Conservation (phyloP, 495 filamentous ascomycete species). For the Thozetella sp. region DNA sequence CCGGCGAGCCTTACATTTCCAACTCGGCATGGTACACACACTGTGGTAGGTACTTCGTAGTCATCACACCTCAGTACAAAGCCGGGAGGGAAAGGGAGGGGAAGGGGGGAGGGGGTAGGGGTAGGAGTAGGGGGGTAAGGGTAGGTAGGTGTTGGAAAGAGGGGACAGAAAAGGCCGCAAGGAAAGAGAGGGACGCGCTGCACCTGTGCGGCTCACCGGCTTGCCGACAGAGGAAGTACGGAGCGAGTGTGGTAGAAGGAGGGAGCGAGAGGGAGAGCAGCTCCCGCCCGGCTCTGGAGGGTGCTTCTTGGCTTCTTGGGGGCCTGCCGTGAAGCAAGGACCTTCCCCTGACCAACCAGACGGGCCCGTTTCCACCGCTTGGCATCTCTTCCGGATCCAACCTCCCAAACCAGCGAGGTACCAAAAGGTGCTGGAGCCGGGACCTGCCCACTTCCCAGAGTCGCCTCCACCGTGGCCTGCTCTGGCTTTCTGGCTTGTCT, state of each 20-base stretch:
- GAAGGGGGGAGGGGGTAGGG: neutral
- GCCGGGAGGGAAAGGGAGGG: neutral
- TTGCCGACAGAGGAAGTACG: neutral
- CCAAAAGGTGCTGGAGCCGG: neutral
- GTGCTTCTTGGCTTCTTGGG: neutral
- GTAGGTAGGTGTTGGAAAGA: neutral
- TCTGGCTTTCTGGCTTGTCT: too few species aligned
- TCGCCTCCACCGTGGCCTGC: neutral
- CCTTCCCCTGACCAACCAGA: too few species aligned
- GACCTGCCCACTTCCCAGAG: neutral
- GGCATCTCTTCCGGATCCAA: slow-evolving; percentile 1
- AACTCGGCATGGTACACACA: too few species aligned
- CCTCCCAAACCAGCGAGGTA: slow-evolving; percentile 1
- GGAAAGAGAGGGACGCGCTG: too few species aligned
- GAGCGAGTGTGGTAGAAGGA: neutral
- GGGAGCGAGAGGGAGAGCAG: too few species aligned
- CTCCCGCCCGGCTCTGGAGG: neutral
- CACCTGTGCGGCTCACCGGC: neutral
- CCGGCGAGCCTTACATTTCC: too few species aligned
- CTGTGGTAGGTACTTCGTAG: too few species aligned
- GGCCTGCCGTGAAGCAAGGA: too few species aligned
- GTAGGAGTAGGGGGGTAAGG: neutral
- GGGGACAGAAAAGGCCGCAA: neutral
- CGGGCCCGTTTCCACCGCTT: neutral
- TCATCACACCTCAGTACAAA: neutral